Base-by-base conservation (phyloP, 1,284 basidiomycete genomes). In the Pseudozyma pruni region DNA sequence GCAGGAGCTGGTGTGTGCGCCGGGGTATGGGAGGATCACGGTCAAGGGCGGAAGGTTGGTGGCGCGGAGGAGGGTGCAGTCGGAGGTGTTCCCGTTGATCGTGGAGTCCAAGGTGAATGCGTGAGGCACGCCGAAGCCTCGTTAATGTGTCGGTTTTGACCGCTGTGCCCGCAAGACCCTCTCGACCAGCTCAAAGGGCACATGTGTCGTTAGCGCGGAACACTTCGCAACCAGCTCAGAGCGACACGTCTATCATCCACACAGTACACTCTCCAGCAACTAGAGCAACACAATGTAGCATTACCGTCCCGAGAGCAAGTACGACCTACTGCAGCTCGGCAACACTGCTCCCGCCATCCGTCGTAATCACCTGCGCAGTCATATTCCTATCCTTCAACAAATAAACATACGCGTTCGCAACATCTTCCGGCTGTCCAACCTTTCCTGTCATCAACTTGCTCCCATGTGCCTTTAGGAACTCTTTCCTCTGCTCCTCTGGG, bases 311-410 rank as follows among this genome's bases (percentile, higher is more conserved):
- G n/a, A n/a, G n/a, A n/a, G n/a, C n/a, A n/a, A n/a, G n/a, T n/a
- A n/a, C n/a, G n/a, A n/a, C 3, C 25, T 38, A 31, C 25, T 27
- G 32, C 8, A 41, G 34, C 16, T 63, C 53, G 25, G 48, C 48
- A n/a, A 61, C 42, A n/a, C 17, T 46, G 22, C 46, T 45, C 25
- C 71, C 67, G 1, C 54, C 67, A 37, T 66, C 55, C 6, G 20
- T 45, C 3, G 20, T 17, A n/a, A 69, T 19, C 6, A 51, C 54
- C 45, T 71, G 52, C 3, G 58, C 73, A 2, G 61, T 72, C 41
- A 49, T 41, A 32, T 75, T 75, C 25, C 16, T 53, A 40, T 75
- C 66, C 52, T 75, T 75, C 39, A 72, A 39, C 20, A 75, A n/a
- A 33, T 64, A 64, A 8, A 75, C 35, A 34, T 63, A 75, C 11